A percentile compares a stretch with the other conserved stretches of the same genome.
Conservation (phyloP, 257 asterid species). For the Galeopsis tetrahit region DNA sequence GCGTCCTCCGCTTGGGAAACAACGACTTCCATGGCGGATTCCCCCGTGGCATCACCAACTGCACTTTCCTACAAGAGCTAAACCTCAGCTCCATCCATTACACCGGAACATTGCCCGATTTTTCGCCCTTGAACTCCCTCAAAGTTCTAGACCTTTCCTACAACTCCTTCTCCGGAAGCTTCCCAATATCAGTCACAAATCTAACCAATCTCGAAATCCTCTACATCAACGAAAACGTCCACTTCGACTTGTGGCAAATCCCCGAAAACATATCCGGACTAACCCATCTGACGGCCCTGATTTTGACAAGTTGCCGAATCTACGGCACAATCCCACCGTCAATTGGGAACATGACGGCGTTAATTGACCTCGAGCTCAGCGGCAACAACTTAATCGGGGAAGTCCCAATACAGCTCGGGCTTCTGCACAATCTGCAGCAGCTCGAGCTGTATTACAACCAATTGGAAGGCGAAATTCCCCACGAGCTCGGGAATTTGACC, state of each 20-base stretch:
- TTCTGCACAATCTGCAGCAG: slow-evolving; percentile 56
- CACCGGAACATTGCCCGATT: slow-evolving; percentile 71
- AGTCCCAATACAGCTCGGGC: slow-evolving; percentile 66
- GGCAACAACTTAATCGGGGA: slow-evolving; percentile 64
- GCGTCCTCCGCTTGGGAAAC: slow-evolving; percentile 52
- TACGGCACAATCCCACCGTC: slow-evolving; percentile 61
- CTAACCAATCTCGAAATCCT: slow-evolving; percentile 66
- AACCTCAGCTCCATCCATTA: slow-evolving; percentile 50
- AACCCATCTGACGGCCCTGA: slow-evolving; percentile 51
- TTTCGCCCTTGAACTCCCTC: slow-evolving; percentile 54
- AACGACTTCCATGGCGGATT: slow-evolving; percentile 60
- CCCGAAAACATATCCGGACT: slow-evolving; percentile 58
- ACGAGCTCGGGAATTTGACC: slow-evolving; percentile 80
- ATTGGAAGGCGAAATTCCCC: slow-evolving; percentile 75
- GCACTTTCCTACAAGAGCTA: slow-evolving; percentile 62
- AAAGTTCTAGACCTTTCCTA: slow-evolving; percentile 67
- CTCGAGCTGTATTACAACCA: slow-evolving; percentile 88
- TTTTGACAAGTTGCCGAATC: slow-evolving; percentile 64
- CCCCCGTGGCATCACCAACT: slow-evolving; percentile 63
- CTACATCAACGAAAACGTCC: slow-evolving; percentile 58
- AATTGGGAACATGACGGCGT: slow-evolving; percentile 75
- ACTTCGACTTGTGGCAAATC: slow-evolving; percentile 63
- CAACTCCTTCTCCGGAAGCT: slow-evolving; percentile 66
- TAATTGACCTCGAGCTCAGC: slow-evolving; percentile 76
- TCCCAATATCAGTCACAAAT: slow-evolving; percentile 73